Evolutionary conservation across 192 early-diverging fungal genomes (phyloP), one percentile per base, ranked within the genome.

Genomic region (Podila epigama): DNA sequence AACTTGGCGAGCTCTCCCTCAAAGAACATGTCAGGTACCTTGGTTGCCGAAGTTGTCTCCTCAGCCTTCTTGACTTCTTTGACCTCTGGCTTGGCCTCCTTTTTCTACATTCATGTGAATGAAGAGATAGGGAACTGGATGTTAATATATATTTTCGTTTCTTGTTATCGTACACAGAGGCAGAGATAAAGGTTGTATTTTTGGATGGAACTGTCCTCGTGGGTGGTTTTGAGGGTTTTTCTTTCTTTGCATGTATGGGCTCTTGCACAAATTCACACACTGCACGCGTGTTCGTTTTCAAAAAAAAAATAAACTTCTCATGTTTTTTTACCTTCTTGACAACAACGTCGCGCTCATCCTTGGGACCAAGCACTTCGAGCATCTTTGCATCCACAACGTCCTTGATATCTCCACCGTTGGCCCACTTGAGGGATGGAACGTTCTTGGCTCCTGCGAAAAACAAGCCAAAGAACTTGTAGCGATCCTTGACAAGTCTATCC

Each of bases 1-100:
- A 99, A 81, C 42, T 87, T 86, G 39, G 94, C 86, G 48, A 99
- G 87, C 40, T 98, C 97, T 13, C 98, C 98, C 70, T 97, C 94
- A 63, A 91, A 91, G 73, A 98, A 89, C 89, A 93, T 92, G 56
- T 83, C 85, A 44, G 93, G 88, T 10, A 80, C 81, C 52, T 72
- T 79, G 54, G 58, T 58, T 16, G 63, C 64, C 11, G 58, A 63
- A 12, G 82, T 59, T 3, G 75, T 64, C 16, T 68, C 58, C 15
- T 66, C 81, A 10, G 61, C 61, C 51, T 77, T 75, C 39, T 66
- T 69, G 16, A 75, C 65, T 52, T 68, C 68, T 29, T 83, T 80
- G 56, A 63, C 64, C 15, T 83, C 66, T 34, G 62, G 75, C 67
- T 86, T 91, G 36, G 86, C 41, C 57, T 86, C 85, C 86, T 92